These are phyloP conservation scores for Oryza meridionalis DNA, from an alignment of 176 grass and related monocot species.

Conservation along the genomic window DNA sequence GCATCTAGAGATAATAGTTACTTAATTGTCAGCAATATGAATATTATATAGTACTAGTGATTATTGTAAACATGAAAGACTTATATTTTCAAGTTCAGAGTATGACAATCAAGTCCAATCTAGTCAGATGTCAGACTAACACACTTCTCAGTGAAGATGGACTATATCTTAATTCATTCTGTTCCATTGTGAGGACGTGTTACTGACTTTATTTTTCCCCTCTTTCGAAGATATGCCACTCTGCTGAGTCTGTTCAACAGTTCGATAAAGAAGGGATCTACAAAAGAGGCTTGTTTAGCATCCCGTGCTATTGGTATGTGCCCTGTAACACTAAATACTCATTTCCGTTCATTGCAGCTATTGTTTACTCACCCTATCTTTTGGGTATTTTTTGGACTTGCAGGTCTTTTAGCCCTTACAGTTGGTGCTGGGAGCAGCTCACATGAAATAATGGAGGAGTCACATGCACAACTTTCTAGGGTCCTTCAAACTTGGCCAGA, in stretches of 20 bases:
- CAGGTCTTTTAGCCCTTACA: slow-evolving; percentile 74
- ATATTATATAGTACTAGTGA: not conserved
- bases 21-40: not conserved
- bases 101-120: not conserved
- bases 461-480: slow-evolving; percentile 59
- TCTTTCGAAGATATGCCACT: slow-evolving; percentile 71
- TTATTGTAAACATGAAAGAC: not conserved
- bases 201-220: not conserved
- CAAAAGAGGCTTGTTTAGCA: slow-evolving; percentile 72
- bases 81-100: slow-evolving; percentile 8
- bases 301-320: slow-evolving; percentile 62
- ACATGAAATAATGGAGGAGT: slow-evolving; percentile 77
- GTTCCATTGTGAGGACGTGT: too few relatives aligned
- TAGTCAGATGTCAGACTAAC: slow-evolving; percentile 1
- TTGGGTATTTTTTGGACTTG: slow-evolving; percentile 18
- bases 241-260: slow-evolving; percentile 73
- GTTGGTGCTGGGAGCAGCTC: slow-evolving; percentile 56
- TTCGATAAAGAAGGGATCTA: slow-evolving; percentile 82
- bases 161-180: not conserved
- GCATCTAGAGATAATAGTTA: slow-evolving; percentile 6
- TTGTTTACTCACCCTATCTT: slow-evolving; percentile 10
- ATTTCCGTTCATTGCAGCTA: not conserved
- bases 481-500: slow-evolving; percentile 63
- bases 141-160: not conserved
- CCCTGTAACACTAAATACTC: not conserved